Conservation (phyloP, 1,284 basidiomycete species). For the Leccinum fuscescens region DNA sequence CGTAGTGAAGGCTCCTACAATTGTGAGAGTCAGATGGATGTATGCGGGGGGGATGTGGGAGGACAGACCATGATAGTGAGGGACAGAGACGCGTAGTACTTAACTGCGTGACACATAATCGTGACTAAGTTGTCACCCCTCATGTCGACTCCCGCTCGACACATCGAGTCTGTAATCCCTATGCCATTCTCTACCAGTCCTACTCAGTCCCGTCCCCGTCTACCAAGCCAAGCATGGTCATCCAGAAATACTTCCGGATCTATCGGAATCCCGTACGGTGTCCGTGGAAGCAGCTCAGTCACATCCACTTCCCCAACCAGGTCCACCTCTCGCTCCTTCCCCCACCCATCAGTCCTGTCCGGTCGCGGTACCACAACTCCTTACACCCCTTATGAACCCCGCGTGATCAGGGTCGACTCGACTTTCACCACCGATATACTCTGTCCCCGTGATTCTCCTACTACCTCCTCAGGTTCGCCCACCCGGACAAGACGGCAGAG, state of each 20-base stretch:
- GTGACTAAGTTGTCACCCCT: constrained; percentile 28
- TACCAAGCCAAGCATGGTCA: constrained; percentile 31
- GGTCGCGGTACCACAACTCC: constrained; percentile 24
- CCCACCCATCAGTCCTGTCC: constrained; percentile 23
- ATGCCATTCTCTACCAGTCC: constrained; percentile 51
- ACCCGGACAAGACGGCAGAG: constrained; percentile 47
- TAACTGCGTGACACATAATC: constrained; percentile 21
- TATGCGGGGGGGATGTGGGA: not conserved
- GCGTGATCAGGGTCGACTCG: constrained; percentile 56
- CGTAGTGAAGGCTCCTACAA: constrained; percentile 62
- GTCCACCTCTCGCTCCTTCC: constrained; percentile 38
- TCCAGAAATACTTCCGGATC: constrained; percentile 30
- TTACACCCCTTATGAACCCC: constrained; percentile 53
- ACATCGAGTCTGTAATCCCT: constrained; percentile 60
- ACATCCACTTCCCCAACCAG: constrained; percentile 41
- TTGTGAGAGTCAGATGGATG: not conserved
- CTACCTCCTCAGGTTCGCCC: constrained; percentile 36
- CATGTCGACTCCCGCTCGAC: constrained; percentile 54
- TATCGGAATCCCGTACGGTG: constrained; percentile 35
- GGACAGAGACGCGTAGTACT: constrained; percentile 29
- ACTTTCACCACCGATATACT: constrained; percentile 38
- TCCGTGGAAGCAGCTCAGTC: constrained; percentile 33
- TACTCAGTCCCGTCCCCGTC: constrained; percentile 36
- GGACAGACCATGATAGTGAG: constrained; percentile 40
- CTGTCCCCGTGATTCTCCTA: constrained; percentile 33